Base-by-base conservation (phyloP, 495 filamentous ascomycete species). In the Aspergillus baeticus region DNA sequence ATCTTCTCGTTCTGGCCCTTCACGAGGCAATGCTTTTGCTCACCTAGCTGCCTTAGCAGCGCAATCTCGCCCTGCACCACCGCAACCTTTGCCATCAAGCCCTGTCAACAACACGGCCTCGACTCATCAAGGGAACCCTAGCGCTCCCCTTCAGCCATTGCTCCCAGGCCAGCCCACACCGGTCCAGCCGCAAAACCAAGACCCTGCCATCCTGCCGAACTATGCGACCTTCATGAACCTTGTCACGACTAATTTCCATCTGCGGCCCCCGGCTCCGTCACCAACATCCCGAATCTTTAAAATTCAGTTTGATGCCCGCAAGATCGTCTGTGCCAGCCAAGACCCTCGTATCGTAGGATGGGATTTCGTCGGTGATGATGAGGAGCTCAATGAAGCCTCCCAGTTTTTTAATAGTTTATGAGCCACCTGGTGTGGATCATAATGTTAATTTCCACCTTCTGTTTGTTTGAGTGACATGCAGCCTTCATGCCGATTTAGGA, bases 301-400 rank as follows among this genome's bases (percentile, higher is more conserved):
- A 72, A 78, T 98, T 22, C 95, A 98, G 74, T 98, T 97, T 63
- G 94, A 98, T 64, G 87, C 92, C 0, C 81, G 93, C 42, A 86
- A 92, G 66, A 96, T 98, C 68, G 89, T 98, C 51, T 96, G 92
- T 72, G 96, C 93, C 61, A 90, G 87, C 44, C 91, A 96, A 63
- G 88, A 94, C 54, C 87, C 85, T 29, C 85, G 87, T 47, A 98
- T 98, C 57, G 90, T 98, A 3, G 94, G 92, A 4, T 98, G 94
- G 94, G 94, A 98, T 73, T 98, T 96, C 79, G 93, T 91, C 46
- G 88, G 88, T 61, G 88, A 83, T n/a, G 94, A 98, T 50, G 74
- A 83, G 62, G 84, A 92, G 58, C 85, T 98, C 42, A 84, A 91
- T 51, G 86, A 89, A 64, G 90, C 89, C 2, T 84, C 84, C 50